Base-by-base conservation (phyloP, 306 rosid genomes). In the Dalbergia cultrata region DNA sequence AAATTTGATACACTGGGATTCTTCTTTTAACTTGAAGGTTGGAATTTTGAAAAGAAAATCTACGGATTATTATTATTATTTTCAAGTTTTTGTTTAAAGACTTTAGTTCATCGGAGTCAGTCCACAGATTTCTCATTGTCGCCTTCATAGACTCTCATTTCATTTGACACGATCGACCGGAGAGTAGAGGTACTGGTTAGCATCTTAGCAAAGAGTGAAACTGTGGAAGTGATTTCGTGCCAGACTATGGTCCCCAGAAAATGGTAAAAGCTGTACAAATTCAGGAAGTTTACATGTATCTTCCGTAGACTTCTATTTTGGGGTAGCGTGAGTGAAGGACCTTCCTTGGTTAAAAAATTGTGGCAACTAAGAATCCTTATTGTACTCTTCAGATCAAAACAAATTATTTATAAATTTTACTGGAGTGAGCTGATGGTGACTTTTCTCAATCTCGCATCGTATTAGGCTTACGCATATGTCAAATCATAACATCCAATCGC, bases 261-360 rank as follows among this genome's bases (percentile, higher is more conserved):
- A 4, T 14, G 35, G 13, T 18, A 50, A 47, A 10, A 26, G 35
- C 9, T 12, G 47, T 9, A 19, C 67, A 47, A 47, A 5, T 47
- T 47, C 16, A 5, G 59, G 78, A 76, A 82, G 70, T 67, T 77
- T 57, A 0, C 18, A 44, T 16, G 75, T 22, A 82, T 63, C 69
- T 82, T 82, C 74, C 56, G 3, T 52, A n/a, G 39, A 19, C 47
- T 63, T 76, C 62, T 19, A 31, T 31, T 61, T 70, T 9, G 64
- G 44, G 31, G 49, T 4, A 49, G 33, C 43, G 34, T 72, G 13
- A 13, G 14, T 11, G 19, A 57, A 58, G 39, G 58, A 0, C 41
- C 60, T 9, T 69, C 7, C 13, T 49, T 69, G 54, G 2, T 18
- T 41, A 17, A 41, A 67, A 65, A n/a, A 16, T 3, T 33, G 33